A percentile compares a stretch with the other conserved stretches of the same genome.
Conservation (phyloP, 805 yeast species). For the Blastobotrys peoriensis region DNA sequence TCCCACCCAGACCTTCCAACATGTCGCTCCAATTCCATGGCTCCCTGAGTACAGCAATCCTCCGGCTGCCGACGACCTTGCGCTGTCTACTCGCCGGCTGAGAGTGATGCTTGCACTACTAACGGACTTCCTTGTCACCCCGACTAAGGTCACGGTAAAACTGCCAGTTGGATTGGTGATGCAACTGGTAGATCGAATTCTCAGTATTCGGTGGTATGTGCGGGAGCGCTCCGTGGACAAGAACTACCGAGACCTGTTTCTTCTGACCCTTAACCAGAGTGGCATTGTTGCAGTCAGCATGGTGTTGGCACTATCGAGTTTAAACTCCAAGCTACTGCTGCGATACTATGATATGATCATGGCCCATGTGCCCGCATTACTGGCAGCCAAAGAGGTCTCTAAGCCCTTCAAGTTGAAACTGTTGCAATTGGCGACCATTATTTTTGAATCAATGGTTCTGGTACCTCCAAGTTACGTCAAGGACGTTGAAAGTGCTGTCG, state of each 20-base stretch:
- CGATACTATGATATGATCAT: conserved; percentile 43
- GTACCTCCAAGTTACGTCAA: conserved; percentile 3
- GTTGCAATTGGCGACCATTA: conserved; percentile 7
- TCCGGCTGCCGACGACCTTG: not conserved
- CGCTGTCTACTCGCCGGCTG: not conserved
- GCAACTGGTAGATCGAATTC: conserved; percentile 45
- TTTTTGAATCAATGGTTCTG: conserved; percentile 5
- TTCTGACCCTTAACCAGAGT: conserved; percentile 40
- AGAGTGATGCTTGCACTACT: conserved; percentile 30
- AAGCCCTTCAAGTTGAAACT: conserved; percentile 6
- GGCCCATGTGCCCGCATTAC: conserved; percentile 16
- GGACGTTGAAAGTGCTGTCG: conserved; percentile 8
- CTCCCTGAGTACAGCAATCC: not conserved
- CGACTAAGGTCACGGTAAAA: conserved; percentile 50
- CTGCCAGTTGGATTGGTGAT: conserved; percentile 60
- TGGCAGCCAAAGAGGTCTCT: not conserved
- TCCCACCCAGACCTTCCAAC: not conserved
- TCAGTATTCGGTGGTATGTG: conserved; percentile 35
- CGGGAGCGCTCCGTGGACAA: conserved; percentile 34
- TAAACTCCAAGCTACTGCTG: conserved; percentile 38
- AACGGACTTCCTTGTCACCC: conserved; percentile 40
- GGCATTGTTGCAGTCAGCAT: conserved; percentile 41
- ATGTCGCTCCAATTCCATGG: not conserved
- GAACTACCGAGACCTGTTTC: conserved; percentile 50
- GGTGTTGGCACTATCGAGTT: conserved; percentile 39